Conservation (phyloP, 805 yeast species). For the Candida taoyuanica region DNA sequence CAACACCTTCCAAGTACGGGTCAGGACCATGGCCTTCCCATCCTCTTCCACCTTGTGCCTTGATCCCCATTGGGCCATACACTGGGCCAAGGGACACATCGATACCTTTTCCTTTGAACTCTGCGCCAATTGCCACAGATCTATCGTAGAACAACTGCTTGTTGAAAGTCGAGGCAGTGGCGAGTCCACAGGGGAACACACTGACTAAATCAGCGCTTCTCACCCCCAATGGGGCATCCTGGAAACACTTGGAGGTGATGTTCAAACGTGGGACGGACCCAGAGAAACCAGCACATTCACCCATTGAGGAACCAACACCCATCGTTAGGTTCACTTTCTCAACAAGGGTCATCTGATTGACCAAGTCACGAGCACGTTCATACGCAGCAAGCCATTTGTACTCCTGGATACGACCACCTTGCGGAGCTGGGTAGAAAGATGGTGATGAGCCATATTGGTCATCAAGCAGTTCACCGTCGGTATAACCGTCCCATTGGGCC, state of each 20-base stretch:
- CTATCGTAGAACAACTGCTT: slow-evolving; percentile 43
- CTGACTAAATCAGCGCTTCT: slow-evolving; percentile 38
- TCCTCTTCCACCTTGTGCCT: slow-evolving; percentile 56
- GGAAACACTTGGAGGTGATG: slow-evolving; percentile 47
- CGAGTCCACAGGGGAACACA: slow-evolving; percentile 44
- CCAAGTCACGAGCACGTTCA: slow-evolving; percentile 45
- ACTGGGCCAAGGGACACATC: slow-evolving; percentile 51
- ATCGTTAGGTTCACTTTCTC: slow-evolving; percentile 58
- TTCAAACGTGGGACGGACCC: slow-evolving; percentile 51
- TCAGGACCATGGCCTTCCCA: slow-evolving; percentile 61
- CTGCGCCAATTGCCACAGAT: slow-evolving; percentile 50
- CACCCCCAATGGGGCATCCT: slow-evolving; percentile 46
- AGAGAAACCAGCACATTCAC: slow-evolving; percentile 57
- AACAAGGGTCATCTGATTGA: slow-evolving; percentile 44
- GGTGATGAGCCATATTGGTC: slow-evolving; percentile 4
- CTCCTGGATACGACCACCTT: slow-evolving; percentile 39
- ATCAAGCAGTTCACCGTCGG: slow-evolving; percentile 4
- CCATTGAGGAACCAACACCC: slow-evolving; percentile 53
- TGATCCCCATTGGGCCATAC: slow-evolving; percentile 23
- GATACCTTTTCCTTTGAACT: slow-evolving; percentile 47
- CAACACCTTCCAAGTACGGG: slow-evolving; percentile 53
- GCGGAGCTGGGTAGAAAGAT: slow-evolving; percentile 17
- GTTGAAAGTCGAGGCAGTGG: slow-evolving; percentile 52
- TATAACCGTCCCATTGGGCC: slow-evolving; percentile 6
- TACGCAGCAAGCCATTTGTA: slow-evolving; percentile 50